Conservation (phyloP, 352 stramenopile species). For the Globisporangium canariense region DNA sequence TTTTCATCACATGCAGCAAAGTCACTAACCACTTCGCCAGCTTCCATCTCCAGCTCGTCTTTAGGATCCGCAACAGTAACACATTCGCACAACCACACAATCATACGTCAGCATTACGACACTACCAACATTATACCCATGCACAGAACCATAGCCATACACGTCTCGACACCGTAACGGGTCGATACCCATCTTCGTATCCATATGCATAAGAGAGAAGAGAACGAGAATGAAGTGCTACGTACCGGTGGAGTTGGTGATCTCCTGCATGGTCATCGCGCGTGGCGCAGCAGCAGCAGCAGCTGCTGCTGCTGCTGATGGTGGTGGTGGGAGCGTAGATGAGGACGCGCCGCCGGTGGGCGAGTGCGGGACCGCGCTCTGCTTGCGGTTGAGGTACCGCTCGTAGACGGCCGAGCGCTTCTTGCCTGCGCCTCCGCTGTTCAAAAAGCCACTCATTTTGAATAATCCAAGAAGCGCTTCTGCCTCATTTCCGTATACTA, state of each 20-base stretch:
- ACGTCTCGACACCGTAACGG: neutral
- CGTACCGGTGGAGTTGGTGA: constrained; percentile 57
- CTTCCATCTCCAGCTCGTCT: constrained; percentile 57
- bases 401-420: constrained; percentile 37
- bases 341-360: neutral
- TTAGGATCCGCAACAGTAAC: neutral
- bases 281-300: neutral
- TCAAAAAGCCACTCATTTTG: constrained; percentile 19
- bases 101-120: constrained; percentile 3
- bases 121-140: neutral
- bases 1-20: constrained; percentile 18
- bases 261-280: constrained; percentile 21
- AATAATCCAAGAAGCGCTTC: neutral
- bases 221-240: neutral
- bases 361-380: constrained; percentile 21
- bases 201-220: neutral
- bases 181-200: neutral
- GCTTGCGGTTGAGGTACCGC: constrained; percentile 53
- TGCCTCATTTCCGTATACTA: no score
- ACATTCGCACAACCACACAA: constrained; percentile 8
- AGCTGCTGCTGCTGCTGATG: neutral
- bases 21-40: constrained; percentile 58
- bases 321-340: neutral
- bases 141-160: neutral
- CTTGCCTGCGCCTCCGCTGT: neutral